Conservation (phyloP, 495 filamentous ascomycete genomes). For the Bacidia rubella region DNA sequence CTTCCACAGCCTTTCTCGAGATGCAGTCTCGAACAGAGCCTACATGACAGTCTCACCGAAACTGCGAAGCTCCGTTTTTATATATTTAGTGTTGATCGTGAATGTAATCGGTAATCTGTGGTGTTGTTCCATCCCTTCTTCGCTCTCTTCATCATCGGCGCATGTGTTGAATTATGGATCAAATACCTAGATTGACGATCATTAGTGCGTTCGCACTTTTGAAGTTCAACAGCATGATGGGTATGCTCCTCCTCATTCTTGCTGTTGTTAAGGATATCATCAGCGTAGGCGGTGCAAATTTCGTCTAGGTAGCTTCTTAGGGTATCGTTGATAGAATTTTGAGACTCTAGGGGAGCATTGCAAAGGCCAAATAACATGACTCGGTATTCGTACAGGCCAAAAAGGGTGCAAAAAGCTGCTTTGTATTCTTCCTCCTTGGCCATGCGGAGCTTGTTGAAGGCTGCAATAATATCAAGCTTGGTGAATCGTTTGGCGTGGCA, state of each 20-base stretch:
- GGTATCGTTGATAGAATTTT: constrained; percentile 14
- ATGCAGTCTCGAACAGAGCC: too few species aligned
- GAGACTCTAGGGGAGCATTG: constrained; percentile 4
- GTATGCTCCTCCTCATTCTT: constrained; percentile 15
- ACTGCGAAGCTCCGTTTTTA: too few species aligned
- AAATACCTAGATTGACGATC: too few species aligned
- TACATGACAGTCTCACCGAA: too few species aligned
- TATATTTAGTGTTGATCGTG: too few species aligned
- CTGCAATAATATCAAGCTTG: constrained; percentile 7
- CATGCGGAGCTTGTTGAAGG: constrained; percentile 11
- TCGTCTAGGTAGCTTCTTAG: constrained; percentile 11
- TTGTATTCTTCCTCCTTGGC: constrained; percentile 10
- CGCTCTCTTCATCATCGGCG: too few species aligned
- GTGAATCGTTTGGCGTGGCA: neutral
- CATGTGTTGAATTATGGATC: too few species aligned
- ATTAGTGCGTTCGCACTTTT: too few species aligned
- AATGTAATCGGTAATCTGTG: too few species aligned
- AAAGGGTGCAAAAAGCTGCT: constrained; percentile 10
- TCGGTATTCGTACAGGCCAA: constrained; percentile 11
- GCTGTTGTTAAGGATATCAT: constrained; percentile 20
- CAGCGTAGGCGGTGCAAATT: constrained; percentile 17
- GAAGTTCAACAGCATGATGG: constrained; percentile 10
- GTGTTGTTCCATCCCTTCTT: too few species aligned
- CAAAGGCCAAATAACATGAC: constrained; percentile 18
- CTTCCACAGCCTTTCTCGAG: too few species aligned